phyloP scores from a whole-genome alignment of 2,329 filamentous ascomycete genomes.

The Emergomyces pasteurianus region DNA sequence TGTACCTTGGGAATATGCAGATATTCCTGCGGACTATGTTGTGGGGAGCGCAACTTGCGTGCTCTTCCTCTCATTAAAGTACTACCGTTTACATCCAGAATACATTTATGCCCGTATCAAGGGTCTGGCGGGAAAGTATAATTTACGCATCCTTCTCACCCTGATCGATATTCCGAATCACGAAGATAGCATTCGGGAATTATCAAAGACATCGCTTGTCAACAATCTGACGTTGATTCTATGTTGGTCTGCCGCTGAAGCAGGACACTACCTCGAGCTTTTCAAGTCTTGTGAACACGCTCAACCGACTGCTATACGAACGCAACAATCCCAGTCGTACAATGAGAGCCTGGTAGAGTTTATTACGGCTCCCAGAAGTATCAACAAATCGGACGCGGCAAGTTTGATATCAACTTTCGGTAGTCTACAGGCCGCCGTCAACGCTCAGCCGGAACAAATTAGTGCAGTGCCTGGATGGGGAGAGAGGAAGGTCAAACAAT shows the following conservation, averaged over 20 bases:
- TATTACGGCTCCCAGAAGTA: constrained; percentile 72
- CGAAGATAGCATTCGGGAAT: constrained; percentile 75
- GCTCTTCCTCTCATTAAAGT: constrained; percentile 88
- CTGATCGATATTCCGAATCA: constrained; percentile 96
- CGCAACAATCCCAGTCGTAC: constrained; percentile 72
- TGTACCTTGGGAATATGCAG: constrained; percentile 89
- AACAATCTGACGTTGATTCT: constrained; percentile 87
- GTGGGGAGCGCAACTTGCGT: constrained; percentile 79
- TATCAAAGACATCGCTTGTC: constrained; percentile 83
- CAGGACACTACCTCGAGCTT: constrained; percentile 82
- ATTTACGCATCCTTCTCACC: constrained; percentile 69
- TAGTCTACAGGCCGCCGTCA: constrained; percentile 72
- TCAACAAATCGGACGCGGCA: constrained; percentile 92
- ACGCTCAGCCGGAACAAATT: constrained; percentile 77
- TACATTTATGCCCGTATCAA: constrained; percentile 94
- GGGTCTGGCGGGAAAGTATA: constrained; percentile 72
- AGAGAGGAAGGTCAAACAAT: constrained; percentile 82
- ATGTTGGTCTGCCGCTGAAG: constrained; percentile 90
- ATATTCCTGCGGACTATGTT: constrained; percentile 91
- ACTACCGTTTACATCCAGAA: constrained; percentile 92
- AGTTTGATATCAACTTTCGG: constrained; percentile 87
- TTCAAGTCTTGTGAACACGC: constrained; percentile 94
- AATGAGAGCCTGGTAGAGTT: constrained; percentile 84
- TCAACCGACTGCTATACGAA: constrained; percentile 67
- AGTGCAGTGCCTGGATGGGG: constrained; percentile 84